Conservation (phyloP, 495 filamentous ascomycete species). For the Baudoinia panamericana region DNA sequence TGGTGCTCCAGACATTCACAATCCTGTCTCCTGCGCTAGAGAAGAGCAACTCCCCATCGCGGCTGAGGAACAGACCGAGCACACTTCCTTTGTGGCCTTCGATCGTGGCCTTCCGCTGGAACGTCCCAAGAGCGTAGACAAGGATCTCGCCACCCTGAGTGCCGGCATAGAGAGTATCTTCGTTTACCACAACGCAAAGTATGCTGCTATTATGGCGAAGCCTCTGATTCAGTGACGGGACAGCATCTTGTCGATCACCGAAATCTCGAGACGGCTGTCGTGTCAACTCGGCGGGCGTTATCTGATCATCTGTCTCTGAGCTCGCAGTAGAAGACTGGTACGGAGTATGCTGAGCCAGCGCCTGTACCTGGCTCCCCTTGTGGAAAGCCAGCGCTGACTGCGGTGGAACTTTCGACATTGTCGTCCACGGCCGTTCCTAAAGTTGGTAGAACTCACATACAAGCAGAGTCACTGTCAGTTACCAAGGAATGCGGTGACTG, state of each 20-base stretch:
- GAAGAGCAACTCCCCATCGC: constrained; percentile 64
- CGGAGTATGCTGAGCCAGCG: constrained; percentile 9
- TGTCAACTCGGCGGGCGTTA: constrained; percentile 5
- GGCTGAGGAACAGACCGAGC: constrained; percentile 65
- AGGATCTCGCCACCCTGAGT: constrained; percentile 86
- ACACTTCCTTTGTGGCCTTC: constrained; percentile 84
- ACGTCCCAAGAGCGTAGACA: constrained; percentile 78
- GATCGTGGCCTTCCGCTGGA: constrained; percentile 58
- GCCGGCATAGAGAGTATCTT: constrained; percentile 63
- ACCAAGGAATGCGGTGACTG: too few species aligned
- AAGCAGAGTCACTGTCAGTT: too few species aligned
- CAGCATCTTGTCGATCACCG: constrained; percentile 9
- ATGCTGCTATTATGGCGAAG: constrained; percentile 61
- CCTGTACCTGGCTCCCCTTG: too few species aligned
- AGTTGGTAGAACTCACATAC: too few species aligned
- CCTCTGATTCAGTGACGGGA: constrained; percentile 50
- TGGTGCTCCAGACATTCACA: constrained; percentile 52
- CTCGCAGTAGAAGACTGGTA: constrained; percentile 6
- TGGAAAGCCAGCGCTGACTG: constrained; percentile 5
- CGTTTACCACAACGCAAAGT: constrained; percentile 52
- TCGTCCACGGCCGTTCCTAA: too few species aligned
- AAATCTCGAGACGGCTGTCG: constrained; percentile 13
- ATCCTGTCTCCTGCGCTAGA: constrained; percentile 90
- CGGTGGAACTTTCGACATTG: constrained; percentile 7
- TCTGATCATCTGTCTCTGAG: constrained; percentile 9